Evolutionary conservation across 1,139 yeast genomes (phyloP).

Genomic region (Magnusiomyces paraingens): DNA sequence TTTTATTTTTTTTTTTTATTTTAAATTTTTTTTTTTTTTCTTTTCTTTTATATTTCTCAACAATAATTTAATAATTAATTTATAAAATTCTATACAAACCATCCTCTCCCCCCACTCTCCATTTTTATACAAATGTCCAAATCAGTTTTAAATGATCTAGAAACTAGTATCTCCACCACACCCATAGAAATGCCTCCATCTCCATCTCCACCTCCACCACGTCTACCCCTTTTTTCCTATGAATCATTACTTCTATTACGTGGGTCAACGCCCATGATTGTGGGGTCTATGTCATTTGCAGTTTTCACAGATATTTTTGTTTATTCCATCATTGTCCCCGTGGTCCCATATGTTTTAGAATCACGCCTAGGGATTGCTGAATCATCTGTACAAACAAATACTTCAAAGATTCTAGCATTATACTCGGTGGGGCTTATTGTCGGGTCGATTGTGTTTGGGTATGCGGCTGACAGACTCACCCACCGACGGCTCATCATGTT

Average conservation of each 20-base stretch:
- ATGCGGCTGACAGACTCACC: conserved; percentile 26
- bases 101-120: too few species aligned
- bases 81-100: too few species aligned
- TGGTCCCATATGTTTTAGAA: conserved; percentile 32
- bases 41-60: too few species aligned
- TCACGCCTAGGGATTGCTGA: conserved; percentile 26
- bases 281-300: conserved; percentile 29
- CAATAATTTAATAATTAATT: too few species aligned
- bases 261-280: conserved; percentile 26
- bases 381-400: conserved; percentile 27
- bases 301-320: conserved; percentile 33
- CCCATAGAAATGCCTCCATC: not conserved
- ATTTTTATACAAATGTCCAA: too few species aligned
- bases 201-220: not conserved
- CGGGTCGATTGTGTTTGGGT: conserved; percentile 31
- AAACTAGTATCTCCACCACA: not conserved
- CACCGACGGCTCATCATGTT: conserved; percentile 30
- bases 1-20: too few species aligned
- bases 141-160: too few species aligned
- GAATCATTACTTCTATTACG: conserved; percentile 26
- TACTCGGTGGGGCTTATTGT: conserved; percentile 34
- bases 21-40: too few species aligned
- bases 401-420: conserved; percentile 30
- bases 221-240: conserved; percentile 3
- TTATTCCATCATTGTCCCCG: conserved; percentile 33